Evolutionary conservation across 169 alveolate species (phyloP).

Genomic region (Plasmodium inui): DNA sequence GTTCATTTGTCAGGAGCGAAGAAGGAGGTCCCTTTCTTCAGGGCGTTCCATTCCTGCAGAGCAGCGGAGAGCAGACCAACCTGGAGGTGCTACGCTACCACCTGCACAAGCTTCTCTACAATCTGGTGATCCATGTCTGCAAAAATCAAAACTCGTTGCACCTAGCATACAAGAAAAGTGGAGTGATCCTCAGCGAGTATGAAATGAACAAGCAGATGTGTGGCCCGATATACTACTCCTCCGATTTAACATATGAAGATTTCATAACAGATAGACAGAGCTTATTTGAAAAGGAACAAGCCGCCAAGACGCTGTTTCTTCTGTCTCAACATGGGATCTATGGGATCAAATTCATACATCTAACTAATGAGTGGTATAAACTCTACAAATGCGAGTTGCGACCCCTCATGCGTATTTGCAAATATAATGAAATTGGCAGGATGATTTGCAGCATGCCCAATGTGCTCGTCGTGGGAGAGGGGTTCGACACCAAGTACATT

Average conservation of each 20-base stretch:
- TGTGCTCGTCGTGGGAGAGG: conserved; percentile 49
- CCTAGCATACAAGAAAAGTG: conserved; percentile 44
- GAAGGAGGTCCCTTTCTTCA: not conserved
- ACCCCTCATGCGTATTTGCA: conserved; percentile 58
- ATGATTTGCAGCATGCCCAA: conserved; percentile 66
- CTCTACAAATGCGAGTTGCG: conserved; percentile 66
- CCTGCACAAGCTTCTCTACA: conserved; percentile 52
- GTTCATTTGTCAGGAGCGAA: not conserved
- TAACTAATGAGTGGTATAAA: conserved; percentile 70
- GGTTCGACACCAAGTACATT: conserved; percentile 64
- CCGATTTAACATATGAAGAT: conserved; percentile 70
- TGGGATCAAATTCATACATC: conserved; percentile 61
- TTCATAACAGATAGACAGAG: conserved; percentile 35
- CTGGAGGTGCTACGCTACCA: conserved; percentile 57
- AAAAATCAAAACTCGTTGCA: conserved; percentile 47
- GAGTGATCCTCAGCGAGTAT: conserved; percentile 41
- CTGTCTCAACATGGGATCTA: conserved; percentile 70
- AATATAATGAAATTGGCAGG: conserved; percentile 32
- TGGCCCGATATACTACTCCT: conserved; percentile 42
- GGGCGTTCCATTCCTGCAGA: not conserved
- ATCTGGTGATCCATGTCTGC: conserved; percentile 70
- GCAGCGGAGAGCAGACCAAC: not conserved
- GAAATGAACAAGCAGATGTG: conserved; percentile 68
- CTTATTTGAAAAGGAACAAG: conserved; percentile 43
- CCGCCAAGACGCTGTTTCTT: conserved; percentile 1